These are phyloP conservation scores for Tieghemostelium lacteum DNA, from an alignment of 78 protist genomes.

Conservation along the genomic window DNA sequence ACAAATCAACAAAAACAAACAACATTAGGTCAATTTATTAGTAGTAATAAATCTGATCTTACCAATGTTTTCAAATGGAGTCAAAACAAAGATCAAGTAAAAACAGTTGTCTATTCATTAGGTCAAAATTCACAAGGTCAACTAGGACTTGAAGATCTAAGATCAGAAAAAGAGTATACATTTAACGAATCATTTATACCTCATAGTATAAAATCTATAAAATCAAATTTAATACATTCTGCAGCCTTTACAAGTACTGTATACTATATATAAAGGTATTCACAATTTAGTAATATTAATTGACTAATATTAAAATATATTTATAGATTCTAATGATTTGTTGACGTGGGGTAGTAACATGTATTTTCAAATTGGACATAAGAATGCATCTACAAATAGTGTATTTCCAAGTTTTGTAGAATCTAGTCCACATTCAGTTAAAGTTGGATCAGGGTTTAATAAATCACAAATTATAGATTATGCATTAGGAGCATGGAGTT, in stretches of 20 bases:
- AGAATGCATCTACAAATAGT: constrained; percentile 23
- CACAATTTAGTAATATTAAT: too few species aligned
- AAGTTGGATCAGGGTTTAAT: constrained; percentile 4
- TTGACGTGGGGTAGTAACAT: constrained; percentile 67
- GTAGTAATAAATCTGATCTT: background rate
- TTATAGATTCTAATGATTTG: constrained; percentile 23
- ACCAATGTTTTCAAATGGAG: background rate
- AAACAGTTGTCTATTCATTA: constrained; percentile 62
- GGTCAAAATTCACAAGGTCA: constrained; percentile 70
- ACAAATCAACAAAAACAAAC: constrained; percentile 9
- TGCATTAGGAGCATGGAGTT: constrained; percentile 56
- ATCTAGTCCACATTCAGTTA: constrained; percentile 36
- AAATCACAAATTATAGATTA: constrained; percentile 1
- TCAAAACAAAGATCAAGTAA: background rate
- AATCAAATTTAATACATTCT: constrained; percentile 38
- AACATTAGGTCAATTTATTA: background rate
- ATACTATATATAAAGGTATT: too few species aligned
- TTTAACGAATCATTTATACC: constrained; percentile 27
- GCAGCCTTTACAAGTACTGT: constrained; percentile 31
- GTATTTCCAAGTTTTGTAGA: constrained; percentile 53
- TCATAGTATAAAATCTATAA: constrained; percentile 23
- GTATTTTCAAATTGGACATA: constrained; percentile 65
- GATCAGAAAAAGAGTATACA: constrained; percentile 4
- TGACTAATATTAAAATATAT: too few species aligned
- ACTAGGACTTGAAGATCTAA: constrained; percentile 49